Evolutionary conservation across 1,284 basidiomycete genomes (phyloP).

Genomic region (Pseudomicrostroma phylloplanum): DNA sequence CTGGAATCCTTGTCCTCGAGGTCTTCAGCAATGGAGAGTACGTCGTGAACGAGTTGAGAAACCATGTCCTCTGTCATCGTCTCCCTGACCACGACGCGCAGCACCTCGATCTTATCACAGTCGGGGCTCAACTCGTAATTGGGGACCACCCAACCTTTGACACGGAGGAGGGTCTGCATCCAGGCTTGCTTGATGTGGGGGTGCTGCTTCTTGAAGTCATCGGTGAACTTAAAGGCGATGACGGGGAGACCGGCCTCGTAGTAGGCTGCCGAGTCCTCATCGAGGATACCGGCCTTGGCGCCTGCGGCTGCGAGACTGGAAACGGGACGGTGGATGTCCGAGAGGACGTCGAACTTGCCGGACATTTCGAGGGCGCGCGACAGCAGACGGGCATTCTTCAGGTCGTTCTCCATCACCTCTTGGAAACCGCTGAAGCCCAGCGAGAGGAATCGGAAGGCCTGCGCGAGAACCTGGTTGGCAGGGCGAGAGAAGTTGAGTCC

Average conservation of each 20-base stretch:
- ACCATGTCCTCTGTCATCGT: slow-evolving; percentile 43
- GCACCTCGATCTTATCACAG: slow-evolving; percentile 37
- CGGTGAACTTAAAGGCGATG: slow-evolving; percentile 78
- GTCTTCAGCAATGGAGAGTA: slow-evolving; percentile 37
- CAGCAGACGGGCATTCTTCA: slow-evolving; percentile 71
- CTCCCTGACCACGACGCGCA: slow-evolving; percentile 47
- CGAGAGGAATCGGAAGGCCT: slow-evolving; percentile 69
- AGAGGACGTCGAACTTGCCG: slow-evolving; percentile 63
- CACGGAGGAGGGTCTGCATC: slow-evolving; percentile 73
- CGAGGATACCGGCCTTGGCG: slow-evolving; percentile 17
- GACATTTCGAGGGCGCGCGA: slow-evolving; percentile 77
- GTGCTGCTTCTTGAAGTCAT: slow-evolving; percentile 53
- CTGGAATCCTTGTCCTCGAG: slow-evolving; percentile 23
- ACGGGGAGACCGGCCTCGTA: slow-evolving; percentile 80
- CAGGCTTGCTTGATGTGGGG: slow-evolving; percentile 65
- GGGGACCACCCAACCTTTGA: slow-evolving; percentile 63
- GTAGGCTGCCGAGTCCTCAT: slow-evolving; percentile 53
- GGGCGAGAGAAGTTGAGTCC: slow-evolving; percentile 92
- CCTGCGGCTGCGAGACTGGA: slow-evolving; percentile 16
- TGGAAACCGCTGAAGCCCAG: slow-evolving; percentile 46
- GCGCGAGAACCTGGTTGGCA: slow-evolving; percentile 79
- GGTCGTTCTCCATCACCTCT: slow-evolving; percentile 61
- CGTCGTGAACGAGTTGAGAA: slow-evolving; percentile 44
- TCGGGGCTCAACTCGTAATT: slow-evolving; percentile 43
- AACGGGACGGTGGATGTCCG: slow-evolving; percentile 52